phyloP scores from a whole-genome alignment of 176 grass and related monocot species.

The Miscanthus lutarioriparius region DNA sequence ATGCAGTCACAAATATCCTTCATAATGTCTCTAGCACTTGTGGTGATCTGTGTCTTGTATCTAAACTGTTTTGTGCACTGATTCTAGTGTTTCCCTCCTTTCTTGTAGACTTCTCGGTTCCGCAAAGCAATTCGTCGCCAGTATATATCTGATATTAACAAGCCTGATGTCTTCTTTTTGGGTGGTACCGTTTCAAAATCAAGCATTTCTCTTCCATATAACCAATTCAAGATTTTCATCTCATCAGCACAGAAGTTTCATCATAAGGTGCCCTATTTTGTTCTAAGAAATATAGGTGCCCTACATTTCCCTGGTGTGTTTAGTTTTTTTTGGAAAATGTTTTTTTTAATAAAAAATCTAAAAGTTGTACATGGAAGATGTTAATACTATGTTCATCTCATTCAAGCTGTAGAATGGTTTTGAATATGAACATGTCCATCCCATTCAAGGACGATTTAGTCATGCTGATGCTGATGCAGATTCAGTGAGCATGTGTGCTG shows the following conservation, averaged over 20 bases:
- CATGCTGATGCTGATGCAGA: neutral
- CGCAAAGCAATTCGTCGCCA: constrained; percentile 46
- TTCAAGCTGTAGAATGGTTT: neutral
- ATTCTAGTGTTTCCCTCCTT: constrained; percentile 20
- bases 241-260: constrained; percentile 58
- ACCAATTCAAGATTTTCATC: constrained; percentile 51
- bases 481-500: neutral
- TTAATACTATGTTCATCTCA: neutral
- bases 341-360: neutral
- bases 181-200: constrained; percentile 68
- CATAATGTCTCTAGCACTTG: too few species aligned
- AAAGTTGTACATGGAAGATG: neutral
- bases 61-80: constrained; percentile 15
- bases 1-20: too few species aligned
- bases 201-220: constrained; percentile 56
- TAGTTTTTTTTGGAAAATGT: neutral
- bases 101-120: constrained; percentile 56
- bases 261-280: constrained; percentile 47
- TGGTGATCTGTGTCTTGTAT: neutral
- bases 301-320: neutral
- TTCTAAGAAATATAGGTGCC: neutral
- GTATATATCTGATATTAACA: constrained; percentile 34
- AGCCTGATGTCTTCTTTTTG: constrained; percentile 79
- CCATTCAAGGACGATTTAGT: neutral
- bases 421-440: neutral